Evolutionary conservation across 495 filamentous ascomycete genomes (phyloP).

Genomic region (Trichocladium antarcticum): DNA sequence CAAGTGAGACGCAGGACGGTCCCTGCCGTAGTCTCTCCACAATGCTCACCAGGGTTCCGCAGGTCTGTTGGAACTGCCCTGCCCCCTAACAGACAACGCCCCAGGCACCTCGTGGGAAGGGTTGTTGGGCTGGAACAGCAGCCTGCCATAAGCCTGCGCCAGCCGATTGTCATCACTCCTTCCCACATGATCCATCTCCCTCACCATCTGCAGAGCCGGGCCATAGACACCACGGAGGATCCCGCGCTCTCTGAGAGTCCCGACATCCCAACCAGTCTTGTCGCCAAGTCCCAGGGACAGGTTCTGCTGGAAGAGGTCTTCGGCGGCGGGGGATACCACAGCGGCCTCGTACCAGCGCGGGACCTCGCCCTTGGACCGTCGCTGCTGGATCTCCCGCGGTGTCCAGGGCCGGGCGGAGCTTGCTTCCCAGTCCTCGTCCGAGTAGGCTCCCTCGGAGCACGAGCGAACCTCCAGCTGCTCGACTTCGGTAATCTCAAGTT

Average conservation of each 20-base stretch:
- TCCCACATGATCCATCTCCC: slow-evolving; percentile 30
- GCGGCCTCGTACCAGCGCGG: slow-evolving; percentile 34
- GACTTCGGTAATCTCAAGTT: slow-evolving; percentile 35
- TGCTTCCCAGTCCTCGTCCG: neutral
- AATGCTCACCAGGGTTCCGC: no score
- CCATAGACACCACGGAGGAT: slow-evolving; percentile 19
- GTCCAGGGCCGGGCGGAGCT: neutral
- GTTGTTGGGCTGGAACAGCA: neutral
- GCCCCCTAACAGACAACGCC: neutral
- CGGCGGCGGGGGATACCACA: slow-evolving; percentile 22
- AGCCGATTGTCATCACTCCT: slow-evolving; percentile 13
- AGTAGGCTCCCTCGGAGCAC: neutral
- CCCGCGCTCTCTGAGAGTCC: slow-evolving; percentile 17
- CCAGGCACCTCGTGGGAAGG: neutral
- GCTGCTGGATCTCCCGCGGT: neutral
- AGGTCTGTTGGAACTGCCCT: no score
- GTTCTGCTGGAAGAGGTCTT: slow-evolving; percentile 30
- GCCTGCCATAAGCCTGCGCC: neutral
- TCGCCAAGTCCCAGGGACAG: slow-evolving; percentile 29
- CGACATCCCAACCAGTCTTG: slow-evolving; percentile 27
- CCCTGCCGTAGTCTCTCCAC: no score
- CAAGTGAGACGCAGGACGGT: no score
- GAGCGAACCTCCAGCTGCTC: slow-evolving; percentile 23
- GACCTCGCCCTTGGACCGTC: slow-evolving; percentile 10
- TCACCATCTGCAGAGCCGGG: slow-evolving; percentile 25